phyloP scores from a whole-genome alignment of 2,329 filamentous ascomycete species.

The Helminthosporium solani region DNA sequence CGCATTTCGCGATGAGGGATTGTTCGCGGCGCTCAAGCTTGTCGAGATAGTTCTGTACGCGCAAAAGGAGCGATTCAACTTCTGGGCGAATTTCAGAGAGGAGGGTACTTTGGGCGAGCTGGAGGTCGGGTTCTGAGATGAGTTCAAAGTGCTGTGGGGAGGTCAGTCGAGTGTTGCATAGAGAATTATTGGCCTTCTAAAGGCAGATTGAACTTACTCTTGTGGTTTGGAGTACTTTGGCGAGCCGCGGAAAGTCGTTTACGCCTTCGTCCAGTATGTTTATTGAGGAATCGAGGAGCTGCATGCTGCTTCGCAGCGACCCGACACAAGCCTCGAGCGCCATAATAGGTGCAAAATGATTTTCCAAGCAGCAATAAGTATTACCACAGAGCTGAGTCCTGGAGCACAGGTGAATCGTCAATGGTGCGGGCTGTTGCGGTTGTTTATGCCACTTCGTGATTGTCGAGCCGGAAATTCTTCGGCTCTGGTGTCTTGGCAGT shows the following conservation, averaged over 20 bases:
- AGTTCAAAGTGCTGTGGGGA: conserved; percentile 79
- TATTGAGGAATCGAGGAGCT: conserved; percentile 63
- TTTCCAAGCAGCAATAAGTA: not conserved
- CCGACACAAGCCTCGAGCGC: conserved; percentile 61
- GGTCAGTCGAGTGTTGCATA: no score
- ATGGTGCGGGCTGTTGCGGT: not conserved
- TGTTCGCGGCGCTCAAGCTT: conserved; percentile 81
- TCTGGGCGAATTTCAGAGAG: conserved; percentile 89
- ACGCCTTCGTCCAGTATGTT: conserved; percentile 63
- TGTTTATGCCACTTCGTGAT: not conserved
- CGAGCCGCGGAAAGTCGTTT: conserved; percentile 62
- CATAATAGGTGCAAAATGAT: conserved; percentile 27
- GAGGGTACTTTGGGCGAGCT: conserved; percentile 77
- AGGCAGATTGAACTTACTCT: conserved; percentile 47
- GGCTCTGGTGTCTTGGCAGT: conserved; percentile 25
- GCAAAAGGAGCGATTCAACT: conserved; percentile 73
- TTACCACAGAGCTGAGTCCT: not conserved
- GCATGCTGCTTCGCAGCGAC: conserved; percentile 61
- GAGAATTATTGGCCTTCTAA: not conserved
- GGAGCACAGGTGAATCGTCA: not conserved
- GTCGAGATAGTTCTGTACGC: conserved; percentile 80
- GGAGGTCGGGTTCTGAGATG: conserved; percentile 79
- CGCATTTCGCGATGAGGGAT: conserved; percentile 76
- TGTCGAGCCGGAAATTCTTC: conserved; percentile 8
- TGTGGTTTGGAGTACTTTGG: conserved; percentile 64